These are phyloP conservation scores for Suillus weaverae DNA, from an alignment of 768 basidiomycete genomes.

Conservation along the genomic window DNA sequence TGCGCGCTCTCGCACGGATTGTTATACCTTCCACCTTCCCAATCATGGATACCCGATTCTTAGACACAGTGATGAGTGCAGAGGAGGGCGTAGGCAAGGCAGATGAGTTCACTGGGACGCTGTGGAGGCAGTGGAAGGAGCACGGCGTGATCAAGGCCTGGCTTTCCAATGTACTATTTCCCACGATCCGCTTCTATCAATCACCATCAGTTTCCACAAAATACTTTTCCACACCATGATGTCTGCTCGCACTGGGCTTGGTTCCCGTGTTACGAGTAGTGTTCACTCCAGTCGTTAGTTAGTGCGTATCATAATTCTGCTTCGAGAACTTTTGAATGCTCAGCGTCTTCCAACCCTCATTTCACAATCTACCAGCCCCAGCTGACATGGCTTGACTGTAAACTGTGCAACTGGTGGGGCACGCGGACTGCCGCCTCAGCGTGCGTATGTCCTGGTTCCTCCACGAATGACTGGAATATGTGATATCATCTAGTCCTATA, in stretches of 20 bases:
- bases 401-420: conserved; percentile 85
- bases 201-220: conserved; percentile 2
- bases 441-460: conserved; percentile 51
- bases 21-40: too few relatives aligned
- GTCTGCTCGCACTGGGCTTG: conserved; percentile 55
- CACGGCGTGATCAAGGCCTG: too few relatives aligned
- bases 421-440: conserved; percentile 44
- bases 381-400: conserved; percentile 77
- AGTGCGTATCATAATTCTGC: conserved; percentile 28
- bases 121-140: too few relatives aligned
- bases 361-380: conserved; percentile 97
- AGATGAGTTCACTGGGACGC: too few relatives aligned
- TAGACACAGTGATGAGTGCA: too few relatives aligned
- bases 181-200: conserved; percentile 17
- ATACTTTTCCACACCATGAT: conserved; percentile 27
- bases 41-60: too few relatives aligned
- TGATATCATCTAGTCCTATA: conserved; percentile 65
- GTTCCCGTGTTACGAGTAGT: conserved; percentile 47
- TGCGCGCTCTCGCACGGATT: too few relatives aligned
- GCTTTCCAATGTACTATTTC: conserved; percentile 17
- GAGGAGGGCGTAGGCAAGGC: too few relatives aligned
- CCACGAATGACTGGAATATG: not conserved
- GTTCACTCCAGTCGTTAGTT: conserved; percentile 36
- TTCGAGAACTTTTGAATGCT: conserved; percentile 69
- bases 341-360: conserved; percentile 90